Evolutionary conservation across 352 stramenopile genomes (phyloP), one percentile per base, ranked within the genome.

Genomic region (Hyaloperonospora brassicae): DNA sequence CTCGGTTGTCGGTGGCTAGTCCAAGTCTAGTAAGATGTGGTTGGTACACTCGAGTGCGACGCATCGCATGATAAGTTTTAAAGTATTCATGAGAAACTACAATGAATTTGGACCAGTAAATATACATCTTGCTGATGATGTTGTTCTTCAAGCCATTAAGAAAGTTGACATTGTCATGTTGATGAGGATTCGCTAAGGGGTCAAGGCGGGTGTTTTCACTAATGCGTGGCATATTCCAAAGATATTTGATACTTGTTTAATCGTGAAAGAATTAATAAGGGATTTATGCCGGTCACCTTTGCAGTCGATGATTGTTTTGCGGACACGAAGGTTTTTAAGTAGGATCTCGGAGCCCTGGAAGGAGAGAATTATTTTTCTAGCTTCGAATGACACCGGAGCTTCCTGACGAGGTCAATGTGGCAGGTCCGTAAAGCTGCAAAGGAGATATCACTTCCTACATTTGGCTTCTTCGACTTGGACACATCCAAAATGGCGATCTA

Each of bases 41-140:
- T 12, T 49, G 25, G 24, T 49, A 23, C 23, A 38, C 4, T 36
- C 43, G 10, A 24, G 53, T 4, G 54, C 54, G 34, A 55, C 44
- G 27, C 43, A 60, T 43, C n/a, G n/a, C n/a, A n/a, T n/a, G n/a
- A n/a, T n/a, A n/a, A n/a, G n/a, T n/a, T n/a, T n/a, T n/a, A n/a
- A n/a, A n/a, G n/a, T n/a, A n/a, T n/a, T n/a, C n/a, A n/a, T n/a
- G n/a, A n/a, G n/a, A n/a, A n/a, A n/a, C n/a, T n/a, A n/a, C n/a
- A n/a, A n/a, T n/a, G n/a, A n/a, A n/a, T n/a, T n/a, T n/a, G n/a
- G n/a, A n/a, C 53, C 40, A 4, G 8, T 46, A 1, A 21, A 46
- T 9, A 21, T 46, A 8, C 17, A 27, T 30, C 22, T 46, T 8
- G 40, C 40, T 12, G 17, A 30, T 21, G 40, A 46, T 7, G 40